Conservation (phyloP, 805 yeast genomes). For the Blastobotrys robertii region DNA sequence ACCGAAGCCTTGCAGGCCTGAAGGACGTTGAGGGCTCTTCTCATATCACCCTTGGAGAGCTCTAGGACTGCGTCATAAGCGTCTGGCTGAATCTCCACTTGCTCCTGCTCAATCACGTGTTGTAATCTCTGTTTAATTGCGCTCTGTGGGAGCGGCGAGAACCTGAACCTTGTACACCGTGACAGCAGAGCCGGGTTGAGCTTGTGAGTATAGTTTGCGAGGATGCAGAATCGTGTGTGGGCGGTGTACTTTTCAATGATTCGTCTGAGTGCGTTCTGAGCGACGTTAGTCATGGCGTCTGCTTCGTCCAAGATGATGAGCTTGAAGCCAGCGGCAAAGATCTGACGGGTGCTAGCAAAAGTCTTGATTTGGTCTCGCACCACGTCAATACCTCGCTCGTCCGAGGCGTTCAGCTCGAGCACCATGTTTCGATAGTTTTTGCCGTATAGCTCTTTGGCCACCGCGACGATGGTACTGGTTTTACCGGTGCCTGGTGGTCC, state of each 20-base stretch:
- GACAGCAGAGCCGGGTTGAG: constrained; percentile 90
- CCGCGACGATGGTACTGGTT: constrained; percentile 78
- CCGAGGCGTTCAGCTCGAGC: constrained; percentile 89
- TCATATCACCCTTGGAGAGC: constrained; percentile 91
- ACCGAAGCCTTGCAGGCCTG: constrained; percentile 89
- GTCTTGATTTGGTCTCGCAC: constrained; percentile 96
- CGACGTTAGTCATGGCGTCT: constrained; percentile 95
- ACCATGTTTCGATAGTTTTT: constrained; percentile 78
- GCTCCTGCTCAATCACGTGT: constrained; percentile 61
- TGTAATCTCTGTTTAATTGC: constrained; percentile 63
- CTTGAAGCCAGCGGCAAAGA: constrained; percentile 69
- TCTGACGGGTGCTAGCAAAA: constrained; percentile 93
- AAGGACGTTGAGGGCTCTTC: constrained; percentile 83
- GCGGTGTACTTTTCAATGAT: constrained; percentile 90
- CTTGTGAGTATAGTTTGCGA: constrained; percentile 94
- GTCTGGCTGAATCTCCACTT: constrained; percentile 43
- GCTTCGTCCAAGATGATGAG: constrained; percentile 92
- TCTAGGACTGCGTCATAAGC: constrained; percentile 60
- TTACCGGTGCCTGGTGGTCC: constrained; percentile 96
- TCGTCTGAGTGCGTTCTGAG: constrained; percentile 90
- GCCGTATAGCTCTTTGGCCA: constrained; percentile 84
- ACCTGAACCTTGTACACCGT: constrained; percentile 91
- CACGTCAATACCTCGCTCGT: constrained; percentile 95
- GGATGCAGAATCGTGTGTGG: constrained; percentile 88
- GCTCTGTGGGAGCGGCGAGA: constrained; percentile 62